These are phyloP conservation scores for Neopestalotiopsis rosae DNA, from an alignment of 2,329 filamentous ascomycete species.

Conservation along the genomic window DNA sequence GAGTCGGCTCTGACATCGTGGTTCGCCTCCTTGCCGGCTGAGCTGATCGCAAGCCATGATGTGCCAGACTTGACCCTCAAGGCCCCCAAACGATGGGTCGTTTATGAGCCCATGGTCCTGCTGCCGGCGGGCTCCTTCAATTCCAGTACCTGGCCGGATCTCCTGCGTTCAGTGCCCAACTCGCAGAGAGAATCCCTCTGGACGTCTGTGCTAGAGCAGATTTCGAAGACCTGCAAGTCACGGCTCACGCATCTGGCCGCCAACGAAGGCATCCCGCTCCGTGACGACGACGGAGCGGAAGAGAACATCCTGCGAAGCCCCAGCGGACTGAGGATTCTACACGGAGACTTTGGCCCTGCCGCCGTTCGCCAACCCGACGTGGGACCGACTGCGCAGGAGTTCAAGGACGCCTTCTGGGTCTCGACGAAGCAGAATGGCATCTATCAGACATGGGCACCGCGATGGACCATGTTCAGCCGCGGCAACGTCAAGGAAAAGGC, in stretches of 20 bases:
- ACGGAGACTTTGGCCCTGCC: constrained; percentile 74
- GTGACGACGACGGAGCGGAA: constrained; percentile 29
- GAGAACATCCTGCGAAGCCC: constrained; percentile 80
- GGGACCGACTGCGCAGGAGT: constrained; percentile 51
- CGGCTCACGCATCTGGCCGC: constrained; percentile 62
- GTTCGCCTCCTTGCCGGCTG: constrained; percentile 13
- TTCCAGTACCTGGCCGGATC: constrained; percentile 42
- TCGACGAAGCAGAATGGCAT: constrained; percentile 80
- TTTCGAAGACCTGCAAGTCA: constrained; percentile 45
- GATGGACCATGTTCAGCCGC: constrained; percentile 92
- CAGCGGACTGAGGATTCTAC: constrained; percentile 68
- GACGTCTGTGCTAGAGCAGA: constrained; percentile 49
- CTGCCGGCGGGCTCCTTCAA: constrained; percentile 65
- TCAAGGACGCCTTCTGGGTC: constrained; percentile 77
- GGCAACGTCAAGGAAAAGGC: constrained; percentile 92
- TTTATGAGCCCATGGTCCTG: constrained; percentile 66
- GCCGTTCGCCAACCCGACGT: constrained; percentile 27
- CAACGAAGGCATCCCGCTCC: constrained; percentile 66
- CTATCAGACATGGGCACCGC: constrained; percentile 82
- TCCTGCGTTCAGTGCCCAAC: constrained; percentile 33
- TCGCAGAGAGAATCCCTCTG: constrained; percentile 45
- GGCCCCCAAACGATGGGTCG: constrained; percentile 62
- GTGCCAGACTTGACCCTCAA: constrained; percentile 40
- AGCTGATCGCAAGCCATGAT: constrained; percentile 8
- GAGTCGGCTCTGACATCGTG: constrained; percentile 25